Percentiles rank a stretch among this genome's conserved stretches.
Conservation (phyloP, 2,329 filamentous ascomycete genomes). For the Triangularia setosa region DNA sequence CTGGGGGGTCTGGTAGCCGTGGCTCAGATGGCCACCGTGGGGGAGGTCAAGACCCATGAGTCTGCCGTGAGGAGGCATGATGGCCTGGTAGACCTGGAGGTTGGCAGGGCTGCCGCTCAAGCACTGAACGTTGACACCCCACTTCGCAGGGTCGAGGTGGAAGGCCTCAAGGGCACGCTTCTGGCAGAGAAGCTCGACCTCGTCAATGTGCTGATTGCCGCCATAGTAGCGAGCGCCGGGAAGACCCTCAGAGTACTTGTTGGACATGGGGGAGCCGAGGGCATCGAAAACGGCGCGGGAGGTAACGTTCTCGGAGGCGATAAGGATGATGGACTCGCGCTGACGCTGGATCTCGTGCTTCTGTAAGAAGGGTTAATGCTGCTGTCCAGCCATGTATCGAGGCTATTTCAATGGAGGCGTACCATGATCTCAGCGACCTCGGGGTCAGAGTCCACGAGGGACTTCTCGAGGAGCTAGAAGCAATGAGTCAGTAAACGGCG, state of each 20-base stretch:
- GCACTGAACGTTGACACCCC: constrained; percentile 98
- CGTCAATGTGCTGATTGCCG: constrained; percentile 97
- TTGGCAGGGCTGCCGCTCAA: constrained; percentile 92
- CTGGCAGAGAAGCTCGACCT: constrained; percentile 94
- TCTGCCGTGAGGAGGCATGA: constrained; percentile 92
- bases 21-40: constrained; percentile 89
- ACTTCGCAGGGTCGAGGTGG: constrained; percentile 78
- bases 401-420: constrained; percentile 24
- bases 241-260: constrained; percentile 99
- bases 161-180: constrained; percentile 88
- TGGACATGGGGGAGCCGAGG: constrained; percentile 89
- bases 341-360: constrained; percentile 94
- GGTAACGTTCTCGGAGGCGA: constrained; percentile 98
- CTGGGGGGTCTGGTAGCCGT: constrained; percentile 94
- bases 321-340: constrained; percentile 96
- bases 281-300: constrained; percentile 98
- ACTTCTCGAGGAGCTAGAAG: constrained; percentile 86
- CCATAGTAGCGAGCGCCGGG: constrained; percentile 98
- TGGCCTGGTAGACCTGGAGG: constrained; percentile 94
- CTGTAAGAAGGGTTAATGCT: constrained; percentile 44
- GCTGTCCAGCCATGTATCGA: neutral
- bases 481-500: constrained; percentile 27
- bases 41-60: constrained; percentile 96
- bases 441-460: constrained; percentile 83
- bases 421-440: constrained; percentile 98